These are phyloP conservation scores for Fusarium torreyae DNA, from an alignment of 2,329 filamentous ascomycete species.

Conservation along the genomic window DNA sequence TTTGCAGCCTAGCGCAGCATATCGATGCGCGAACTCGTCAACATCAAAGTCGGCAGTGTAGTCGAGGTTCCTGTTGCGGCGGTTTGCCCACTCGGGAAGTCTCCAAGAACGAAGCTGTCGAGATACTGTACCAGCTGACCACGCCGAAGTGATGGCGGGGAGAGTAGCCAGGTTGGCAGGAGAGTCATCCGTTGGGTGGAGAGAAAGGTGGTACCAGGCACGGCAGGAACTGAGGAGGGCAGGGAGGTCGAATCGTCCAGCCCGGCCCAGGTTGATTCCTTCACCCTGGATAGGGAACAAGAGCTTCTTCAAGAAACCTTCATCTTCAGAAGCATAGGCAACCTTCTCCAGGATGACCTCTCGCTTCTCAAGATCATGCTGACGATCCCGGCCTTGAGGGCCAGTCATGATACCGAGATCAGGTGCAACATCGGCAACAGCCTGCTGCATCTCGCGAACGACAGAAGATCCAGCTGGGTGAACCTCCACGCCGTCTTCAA, in stretches of 20 bases:
- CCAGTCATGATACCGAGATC: conserved; percentile 84
- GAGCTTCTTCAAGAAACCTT: conserved; percentile 85
- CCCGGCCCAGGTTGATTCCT: conserved; percentile 84
- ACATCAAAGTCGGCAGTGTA: conserved; percentile 97
- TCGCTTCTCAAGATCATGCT: conserved; percentile 84
- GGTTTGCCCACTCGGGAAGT: conserved; percentile 95
- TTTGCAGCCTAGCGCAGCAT: conserved; percentile 85
- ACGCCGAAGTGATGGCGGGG: conserved; percentile 81
- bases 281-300: conserved; percentile 84
- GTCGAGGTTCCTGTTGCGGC: conserved; percentile 89
- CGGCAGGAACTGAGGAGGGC: conserved; percentile 84
- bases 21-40: conserved; percentile 90
- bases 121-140: conserved; percentile 94
- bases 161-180: conserved; percentile 82
- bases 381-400: conserved; percentile 77
- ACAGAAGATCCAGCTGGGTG: conserved; percentile 83
- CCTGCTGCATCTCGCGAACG: conserved; percentile 87
- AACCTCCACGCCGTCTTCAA: conserved; percentile 90
- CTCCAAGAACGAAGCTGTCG: conserved; percentile 94
- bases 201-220: conserved; percentile 92
- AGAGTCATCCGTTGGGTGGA: conserved; percentile 92
- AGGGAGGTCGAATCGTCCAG: conserved; percentile 84
- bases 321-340: conserved; percentile 83
- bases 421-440: conserved; percentile 81
- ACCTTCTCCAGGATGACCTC: conserved; percentile 90